Conservation (phyloP, 805 yeast genomes). For the Candida incommunis region DNA sequence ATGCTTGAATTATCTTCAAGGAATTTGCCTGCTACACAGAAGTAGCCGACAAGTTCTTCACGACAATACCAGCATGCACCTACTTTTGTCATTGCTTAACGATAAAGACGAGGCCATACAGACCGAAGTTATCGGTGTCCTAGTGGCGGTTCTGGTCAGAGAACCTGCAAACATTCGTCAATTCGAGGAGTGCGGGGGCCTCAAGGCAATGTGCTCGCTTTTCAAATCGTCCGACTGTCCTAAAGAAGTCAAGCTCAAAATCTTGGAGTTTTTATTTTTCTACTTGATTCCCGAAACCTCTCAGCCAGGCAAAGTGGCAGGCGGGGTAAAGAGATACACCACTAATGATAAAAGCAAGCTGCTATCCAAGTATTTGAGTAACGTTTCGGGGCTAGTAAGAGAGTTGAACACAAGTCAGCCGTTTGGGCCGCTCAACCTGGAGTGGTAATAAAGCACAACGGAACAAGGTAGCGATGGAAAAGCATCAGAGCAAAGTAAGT, state of each 20-base stretch:
- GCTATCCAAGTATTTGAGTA: conserved; percentile 29
- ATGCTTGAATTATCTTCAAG: conserved; percentile 35
- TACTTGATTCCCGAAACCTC: conserved; percentile 49
- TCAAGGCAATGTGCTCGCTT: conserved; percentile 34
- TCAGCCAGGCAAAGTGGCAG: conserved; percentile 10
- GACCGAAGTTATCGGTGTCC: conserved; percentile 33
- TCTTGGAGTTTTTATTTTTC: conserved; percentile 55
- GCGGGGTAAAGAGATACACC: conserved; percentile 21
- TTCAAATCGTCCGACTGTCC: conserved; percentile 27
- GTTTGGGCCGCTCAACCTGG: conserved; percentile 33
- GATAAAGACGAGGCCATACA: conserved; percentile 17
- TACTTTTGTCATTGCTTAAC: background rate
- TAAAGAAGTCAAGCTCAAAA: conserved; percentile 45
- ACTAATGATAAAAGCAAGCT: conserved; percentile 31
- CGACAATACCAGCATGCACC: background rate
- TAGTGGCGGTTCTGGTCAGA: conserved; percentile 45
- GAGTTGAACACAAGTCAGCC: conserved; percentile 34
- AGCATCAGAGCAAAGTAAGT: too few species aligned
- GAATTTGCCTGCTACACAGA: conserved; percentile 46
- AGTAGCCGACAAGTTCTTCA: conserved; percentile 26
- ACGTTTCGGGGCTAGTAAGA: conserved; percentile 32
- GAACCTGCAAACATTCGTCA: conserved; percentile 41
- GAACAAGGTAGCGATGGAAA: too few species aligned
- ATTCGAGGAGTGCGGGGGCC: conserved; percentile 46
- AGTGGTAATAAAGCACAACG: conserved; percentile 26